phyloP scores from a whole-genome alignment of 2,329 filamentous ascomycete species.

The Volutella citrinella region DNA sequence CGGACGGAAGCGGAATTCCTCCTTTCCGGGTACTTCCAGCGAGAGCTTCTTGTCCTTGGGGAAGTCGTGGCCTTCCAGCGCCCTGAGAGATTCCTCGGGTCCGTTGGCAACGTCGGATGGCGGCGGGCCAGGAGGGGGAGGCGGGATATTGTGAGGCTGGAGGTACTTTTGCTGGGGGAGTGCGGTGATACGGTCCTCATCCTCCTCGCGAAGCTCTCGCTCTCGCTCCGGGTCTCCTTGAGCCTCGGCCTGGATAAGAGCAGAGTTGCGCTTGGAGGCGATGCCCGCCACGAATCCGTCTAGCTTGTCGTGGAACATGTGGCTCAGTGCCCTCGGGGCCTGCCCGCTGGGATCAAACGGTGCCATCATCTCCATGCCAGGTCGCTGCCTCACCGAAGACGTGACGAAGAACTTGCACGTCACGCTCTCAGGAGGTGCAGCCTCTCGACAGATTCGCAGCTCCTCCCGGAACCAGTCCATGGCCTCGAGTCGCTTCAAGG shows the following conservation, averaged over 20 bases:
- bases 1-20: conserved; percentile 56
- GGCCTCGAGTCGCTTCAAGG: conserved; percentile 83
- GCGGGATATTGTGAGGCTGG: conserved; percentile 45
- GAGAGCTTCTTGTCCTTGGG: conserved; percentile 41
- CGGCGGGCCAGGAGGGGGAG: conserved; percentile 27
- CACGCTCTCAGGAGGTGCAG: conserved; percentile 81
- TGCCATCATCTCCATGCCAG: conserved; percentile 41
- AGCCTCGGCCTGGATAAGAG: conserved; percentile 77
- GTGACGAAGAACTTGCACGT: conserved; percentile 96
- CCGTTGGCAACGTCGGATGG: conserved; percentile 24
- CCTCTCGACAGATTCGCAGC: conserved; percentile 84
- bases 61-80: conserved; percentile 47
- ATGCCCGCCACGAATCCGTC: conserved; percentile 86
- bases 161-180: conserved; percentile 68
- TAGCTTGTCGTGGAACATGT: conserved; percentile 78
- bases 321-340: conserved; percentile 61
- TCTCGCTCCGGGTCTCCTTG: conserved; percentile 76
- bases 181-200: conserved; percentile 80
- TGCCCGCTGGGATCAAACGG: conserved; percentile 32
- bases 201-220: conserved; percentile 73
- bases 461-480: conserved; percentile 99
- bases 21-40: conserved; percentile 20
- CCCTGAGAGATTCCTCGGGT: conserved; percentile 46
- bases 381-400: conserved; percentile 48
- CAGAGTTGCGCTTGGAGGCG: conserved; percentile 81